These are phyloP conservation scores for Fusarium oligoseptatum DNA, from an alignment of 2,329 filamentous ascomycete species.

Conservation along the genomic window DNA sequence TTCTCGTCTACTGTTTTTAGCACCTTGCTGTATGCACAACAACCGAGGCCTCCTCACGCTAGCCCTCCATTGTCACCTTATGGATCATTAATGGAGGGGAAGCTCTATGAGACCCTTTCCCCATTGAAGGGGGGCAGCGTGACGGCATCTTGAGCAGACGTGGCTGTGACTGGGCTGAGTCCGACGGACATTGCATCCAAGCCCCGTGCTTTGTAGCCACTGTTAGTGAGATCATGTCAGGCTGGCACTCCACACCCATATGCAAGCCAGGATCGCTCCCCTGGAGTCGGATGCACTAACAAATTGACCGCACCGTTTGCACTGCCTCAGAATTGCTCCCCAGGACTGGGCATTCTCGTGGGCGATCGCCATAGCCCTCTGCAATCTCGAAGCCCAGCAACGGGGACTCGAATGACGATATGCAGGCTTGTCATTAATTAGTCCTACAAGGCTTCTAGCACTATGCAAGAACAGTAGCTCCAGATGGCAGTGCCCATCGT, in stretches of 20 bases:
- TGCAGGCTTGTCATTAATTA: neutral
- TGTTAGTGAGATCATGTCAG: constrained; percentile 20
- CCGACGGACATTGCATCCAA: constrained; percentile 19
- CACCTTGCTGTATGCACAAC: constrained; percentile 13
- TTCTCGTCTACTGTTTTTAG: constrained; percentile 9
- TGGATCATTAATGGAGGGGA: constrained; percentile 10
- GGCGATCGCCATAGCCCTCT: constrained; percentile 5
- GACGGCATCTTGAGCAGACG: constrained; percentile 21
- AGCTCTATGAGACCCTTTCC: neutral
- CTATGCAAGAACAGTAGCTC: neutral
- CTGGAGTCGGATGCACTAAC: neutral
- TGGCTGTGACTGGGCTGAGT: constrained; percentile 39
- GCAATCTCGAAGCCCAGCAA: neutral
- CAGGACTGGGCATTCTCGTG: constrained; percentile 1
- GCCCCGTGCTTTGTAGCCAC: constrained; percentile 10
- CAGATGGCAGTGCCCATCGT: constrained; percentile 3
- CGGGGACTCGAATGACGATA: constrained; percentile 6
- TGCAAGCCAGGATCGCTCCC: neutral
- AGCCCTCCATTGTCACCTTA: constrained; percentile 9
- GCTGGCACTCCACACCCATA: neutral
- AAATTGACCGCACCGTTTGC: neutral
- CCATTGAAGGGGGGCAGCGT: constrained; percentile 3
- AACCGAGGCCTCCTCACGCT: constrained; percentile 9
- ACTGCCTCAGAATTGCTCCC: constrained; percentile 2
- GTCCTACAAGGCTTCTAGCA: constrained; percentile 8